These are phyloP conservation scores for Paxillus ammoniavirescens DNA, from an alignment of 768 basidiomycete species.

Conservation along the genomic window DNA sequence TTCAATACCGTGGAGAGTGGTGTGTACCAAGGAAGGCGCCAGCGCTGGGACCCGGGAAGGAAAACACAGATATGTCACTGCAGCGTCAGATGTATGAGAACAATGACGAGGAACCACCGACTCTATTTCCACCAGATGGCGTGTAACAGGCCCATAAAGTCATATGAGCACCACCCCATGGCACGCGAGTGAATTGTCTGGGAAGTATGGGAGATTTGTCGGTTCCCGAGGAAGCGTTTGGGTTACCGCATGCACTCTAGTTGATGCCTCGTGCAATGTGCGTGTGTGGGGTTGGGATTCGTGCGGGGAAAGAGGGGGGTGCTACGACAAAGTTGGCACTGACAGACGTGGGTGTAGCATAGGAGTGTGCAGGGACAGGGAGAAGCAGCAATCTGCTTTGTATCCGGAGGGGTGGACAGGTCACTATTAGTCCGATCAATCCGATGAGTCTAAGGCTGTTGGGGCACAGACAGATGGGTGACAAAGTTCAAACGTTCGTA, in stretches of 20 bases:
- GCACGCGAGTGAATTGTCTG: background rate
- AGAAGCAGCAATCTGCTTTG: background rate
- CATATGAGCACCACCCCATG: background rate
- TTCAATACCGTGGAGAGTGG: constrained; percentile 3
- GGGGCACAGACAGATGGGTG: background rate
- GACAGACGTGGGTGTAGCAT: background rate
- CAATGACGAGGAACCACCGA: background rate
- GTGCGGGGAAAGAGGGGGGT: constrained; percentile 25
- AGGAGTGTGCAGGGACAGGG: background rate
- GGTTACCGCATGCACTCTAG: background rate
- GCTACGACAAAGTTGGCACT: background rate
- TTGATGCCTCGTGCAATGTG: constrained; percentile 12
- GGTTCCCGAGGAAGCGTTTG: background rate
- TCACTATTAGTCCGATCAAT: background rate
- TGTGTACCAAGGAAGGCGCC: background rate
- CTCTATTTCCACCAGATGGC: background rate
- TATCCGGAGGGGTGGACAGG: background rate
- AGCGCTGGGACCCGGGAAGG: background rate
- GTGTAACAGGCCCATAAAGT: background rate
- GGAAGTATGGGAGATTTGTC: constrained; percentile 1
- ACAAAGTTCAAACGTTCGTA: background rate
- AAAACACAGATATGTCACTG: background rate
- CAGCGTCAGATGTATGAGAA: background rate
- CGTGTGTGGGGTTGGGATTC: constrained; percentile 19
- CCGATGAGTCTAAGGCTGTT: background rate